phyloP scores from a whole-genome alignment of 2,329 filamentous ascomycete genomes.

The Bipolaris cookei region DNA sequence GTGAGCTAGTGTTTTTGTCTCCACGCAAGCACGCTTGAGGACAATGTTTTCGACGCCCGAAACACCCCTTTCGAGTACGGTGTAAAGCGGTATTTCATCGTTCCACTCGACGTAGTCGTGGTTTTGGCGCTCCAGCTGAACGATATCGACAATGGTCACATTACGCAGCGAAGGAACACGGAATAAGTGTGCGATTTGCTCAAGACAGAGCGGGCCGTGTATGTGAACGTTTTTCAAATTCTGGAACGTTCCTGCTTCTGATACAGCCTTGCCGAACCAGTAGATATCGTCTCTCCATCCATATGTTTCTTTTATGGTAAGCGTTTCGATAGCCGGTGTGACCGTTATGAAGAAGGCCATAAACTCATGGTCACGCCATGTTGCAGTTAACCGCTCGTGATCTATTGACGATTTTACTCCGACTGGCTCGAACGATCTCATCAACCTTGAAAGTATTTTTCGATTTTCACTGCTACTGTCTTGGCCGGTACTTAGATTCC shows the following conservation, averaged over 20 bases:
- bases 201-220: constrained; percentile 8
- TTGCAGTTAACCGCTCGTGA: neutral
- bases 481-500: constrained; percentile 2
- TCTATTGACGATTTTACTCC: neutral
- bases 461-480: neutral
- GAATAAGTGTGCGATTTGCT: constrained; percentile 12
- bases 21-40: constrained; percentile 11
- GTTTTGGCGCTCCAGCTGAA: neutral
- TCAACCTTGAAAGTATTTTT: neutral
- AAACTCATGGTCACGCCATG: constrained; percentile 5
- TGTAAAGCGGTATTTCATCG: constrained; percentile 4
- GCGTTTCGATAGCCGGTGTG: constrained; percentile 5
- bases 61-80: constrained; percentile 1
- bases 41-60: constrained; percentile 5
- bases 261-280: constrained; percentile 2
- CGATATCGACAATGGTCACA: constrained; percentile 1
- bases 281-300: constrained; percentile 5
- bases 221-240: constrained; percentile 4
- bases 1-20: neutral
- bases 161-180: constrained; percentile 8
- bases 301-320: constrained; percentile 3
- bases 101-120: neutral
- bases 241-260: neutral
- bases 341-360: constrained; percentile 5
- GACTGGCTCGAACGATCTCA: neutral